These are phyloP conservation scores for Puccinia coronata DNA, from an alignment of 1,284 basidiomycete genomes.

Conservation along the genomic window DNA sequence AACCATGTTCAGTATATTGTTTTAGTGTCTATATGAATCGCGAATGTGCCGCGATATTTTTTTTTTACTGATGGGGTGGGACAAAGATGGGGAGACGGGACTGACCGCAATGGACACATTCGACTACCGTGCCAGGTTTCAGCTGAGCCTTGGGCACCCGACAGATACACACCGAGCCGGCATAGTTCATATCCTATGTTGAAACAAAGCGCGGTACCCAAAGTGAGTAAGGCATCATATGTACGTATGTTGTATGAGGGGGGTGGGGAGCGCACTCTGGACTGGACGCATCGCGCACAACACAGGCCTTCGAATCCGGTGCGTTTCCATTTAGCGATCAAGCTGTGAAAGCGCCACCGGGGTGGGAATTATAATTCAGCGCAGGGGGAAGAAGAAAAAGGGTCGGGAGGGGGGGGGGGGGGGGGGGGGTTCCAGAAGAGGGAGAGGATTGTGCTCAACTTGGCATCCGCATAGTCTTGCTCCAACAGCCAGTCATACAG, in stretches of 20 bases:
- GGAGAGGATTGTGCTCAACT: slow-evolving; percentile 63
- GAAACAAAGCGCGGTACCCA: not conserved
- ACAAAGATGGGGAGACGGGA: slow-evolving; percentile 55
- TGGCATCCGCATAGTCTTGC: slow-evolving; percentile 94
- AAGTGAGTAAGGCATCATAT: not conserved
- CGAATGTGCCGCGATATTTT: too few species aligned
- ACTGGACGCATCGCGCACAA: slow-evolving; percentile 95
- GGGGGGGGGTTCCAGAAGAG: too few species aligned
- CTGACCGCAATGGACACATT: slow-evolving; percentile 94
- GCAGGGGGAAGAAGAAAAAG: not conserved
- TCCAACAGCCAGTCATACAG: slow-evolving; percentile 98
- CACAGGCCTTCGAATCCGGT: slow-evolving; percentile 97
- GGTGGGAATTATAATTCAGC: not conserved
- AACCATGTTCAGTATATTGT: too few species aligned
- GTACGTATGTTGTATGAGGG: not conserved
- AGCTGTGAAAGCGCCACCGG: slow-evolving; percentile 62
- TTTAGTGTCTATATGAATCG: too few species aligned
- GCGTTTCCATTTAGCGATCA: slow-evolving; percentile 99
- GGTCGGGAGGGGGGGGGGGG: too few species aligned
- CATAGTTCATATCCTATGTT: slow-evolving; percentile 95
- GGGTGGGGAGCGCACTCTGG: slow-evolving; percentile 65
- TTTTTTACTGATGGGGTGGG: too few species aligned
- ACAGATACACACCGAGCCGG: slow-evolving; percentile 98
- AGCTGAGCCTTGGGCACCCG: slow-evolving; percentile 93
- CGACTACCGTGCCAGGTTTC: slow-evolving; percentile 86